Base-by-base conservation (phyloP, 495 filamentous ascomycete genomes). In the Penicillium egyptiacum region DNA sequence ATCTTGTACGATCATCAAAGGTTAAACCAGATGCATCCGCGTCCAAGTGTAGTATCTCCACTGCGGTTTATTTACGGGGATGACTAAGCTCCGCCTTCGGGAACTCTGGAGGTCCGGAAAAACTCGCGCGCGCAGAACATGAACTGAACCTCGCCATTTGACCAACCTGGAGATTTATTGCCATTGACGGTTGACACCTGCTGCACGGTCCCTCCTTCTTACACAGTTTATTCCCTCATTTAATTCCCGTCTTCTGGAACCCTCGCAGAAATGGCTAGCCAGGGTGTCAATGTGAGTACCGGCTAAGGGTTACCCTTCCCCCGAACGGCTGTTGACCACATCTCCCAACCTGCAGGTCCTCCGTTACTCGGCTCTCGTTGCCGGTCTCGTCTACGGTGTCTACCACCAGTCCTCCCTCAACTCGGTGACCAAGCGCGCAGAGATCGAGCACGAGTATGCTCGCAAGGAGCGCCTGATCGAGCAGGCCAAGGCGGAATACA, bases 371-470 rank as follows among this genome's bases (percentile, higher is more conserved):
- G 92, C 92, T 68, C 88, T 98, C 59, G 86, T 83, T 63, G 74
- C 88, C 66, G 94, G 94, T 74, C 76, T 96, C 67, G 82, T 95
- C 71, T 98, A 98, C 79, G 94, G 94, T 71, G 77, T 96, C 73
- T 89, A 85, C 70, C 91, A 96, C 80, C 95, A 99, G 77, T 81
- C 84, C 50, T 80, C 81, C 41, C 81, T 98, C 68, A 85, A 76
- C 58, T 68, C 88, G 28, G 63, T 80, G 60, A 81, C 89, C 59
- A 88, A 87, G 74, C 71, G 81, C 58, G 78, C 81, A 42, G 80
- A 85, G 46, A 79, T 84, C 57, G 76, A 96, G 66, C 81, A 82
- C 61, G 91, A 96, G 71, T 96, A 90, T 65, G 76, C 91, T 62
- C 89, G 89, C 70, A 92, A 97, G 81, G 84, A 89, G 73, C 80